Evolutionary conservation across 441 rosid species (phyloP), one percentile per base, ranked within the genome.

Genomic region (Biscutella laevigata): DNA sequence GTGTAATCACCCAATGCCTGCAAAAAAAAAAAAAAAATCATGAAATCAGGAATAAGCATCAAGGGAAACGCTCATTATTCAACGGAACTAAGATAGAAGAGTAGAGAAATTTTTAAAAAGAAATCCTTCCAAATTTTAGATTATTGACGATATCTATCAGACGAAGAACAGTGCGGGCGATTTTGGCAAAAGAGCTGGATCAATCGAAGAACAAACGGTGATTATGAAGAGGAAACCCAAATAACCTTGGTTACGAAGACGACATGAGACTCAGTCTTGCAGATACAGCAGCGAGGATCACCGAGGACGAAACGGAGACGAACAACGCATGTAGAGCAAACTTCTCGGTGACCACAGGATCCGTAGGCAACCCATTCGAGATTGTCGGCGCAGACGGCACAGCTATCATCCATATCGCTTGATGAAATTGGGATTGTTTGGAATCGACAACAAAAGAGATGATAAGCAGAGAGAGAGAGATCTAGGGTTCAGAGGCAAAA

Each of bases 281-380:
- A 92, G 67, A 92, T 88, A 74, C 99, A 92, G 77, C 97, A 92
- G 3, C 84, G 80, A 35, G 71, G 75, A 67, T 91, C 96, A 27
- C 69, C 69, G 69, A 88, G 82, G 68, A 91, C 80, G 74, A 88
- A 88, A 21, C 96, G 95, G 56, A 92, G 92, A 27, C 98, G 94
- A 49, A 78, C 80, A 6, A 92, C 92, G 77, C 98, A 92, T 41
- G 95, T 92, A 2, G 96, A 81, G 79, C 95, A 88, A 14, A 88
- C 95, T 6, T 92, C 96, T 9, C 85, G 83, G 62, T 92, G 99
- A 7, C 94, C 95, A 45, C 99, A 88, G 1, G 88, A 66, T 4
- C 95, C 95, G 46, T 92, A 92, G 4, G 95, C 97, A 51, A 84
- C 95, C 99, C 99, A 92, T 61, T 88, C 95, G 49, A 92, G 72